phyloP scores from a whole-genome alignment of 2,329 filamentous ascomycete species.

The Phaeomoniella chlamydospora region DNA sequence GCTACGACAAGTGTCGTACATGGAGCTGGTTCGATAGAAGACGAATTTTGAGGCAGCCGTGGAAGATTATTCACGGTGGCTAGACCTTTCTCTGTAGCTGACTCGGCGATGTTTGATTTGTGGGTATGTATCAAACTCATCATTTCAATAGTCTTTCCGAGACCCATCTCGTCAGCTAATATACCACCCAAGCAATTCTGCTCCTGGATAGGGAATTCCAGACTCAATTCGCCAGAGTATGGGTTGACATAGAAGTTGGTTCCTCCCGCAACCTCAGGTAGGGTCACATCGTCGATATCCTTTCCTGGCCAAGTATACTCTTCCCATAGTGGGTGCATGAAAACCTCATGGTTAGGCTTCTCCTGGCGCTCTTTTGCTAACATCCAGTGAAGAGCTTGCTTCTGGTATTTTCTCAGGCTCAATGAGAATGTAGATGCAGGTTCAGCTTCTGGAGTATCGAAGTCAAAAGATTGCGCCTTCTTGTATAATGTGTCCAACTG shows the following conservation, averaged over 20 bases:
- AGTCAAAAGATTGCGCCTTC: conserved; percentile 95
- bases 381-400: conserved; percentile 95
- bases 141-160: conserved; percentile 99
- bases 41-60: conserved; percentile 42
- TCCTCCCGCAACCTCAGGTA: conserved; percentile 52
- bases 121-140: conserved; percentile 83
- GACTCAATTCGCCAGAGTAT: conserved; percentile 83
- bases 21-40: conserved; percentile 53
- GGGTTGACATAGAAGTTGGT: conserved; percentile 86
- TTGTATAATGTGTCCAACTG: conserved; percentile 88
- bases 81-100: conserved; percentile 14
- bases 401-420: conserved; percentile 81
- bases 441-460: conserved; percentile 74
- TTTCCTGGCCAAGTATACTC: conserved; percentile 82
- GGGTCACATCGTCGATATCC: conserved; percentile 68
- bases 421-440: conserved; percentile 71
- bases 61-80: conserved; percentile 46
- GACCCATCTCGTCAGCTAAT: conserved; percentile 88
- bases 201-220: conserved; percentile 85
- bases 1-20: conserved; percentile 91
- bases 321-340: conserved; percentile 97
- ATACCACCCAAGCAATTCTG: conserved; percentile 91
- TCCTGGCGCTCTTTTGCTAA: conserved; percentile 78
- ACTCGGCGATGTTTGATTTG: conserved; percentile 37
- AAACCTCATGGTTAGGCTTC: conserved; percentile 54